These are phyloP conservation scores for Acanthamoeba castellanii DNA, from an alignment of 208 protist genomes.

Conservation along the genomic window DNA sequence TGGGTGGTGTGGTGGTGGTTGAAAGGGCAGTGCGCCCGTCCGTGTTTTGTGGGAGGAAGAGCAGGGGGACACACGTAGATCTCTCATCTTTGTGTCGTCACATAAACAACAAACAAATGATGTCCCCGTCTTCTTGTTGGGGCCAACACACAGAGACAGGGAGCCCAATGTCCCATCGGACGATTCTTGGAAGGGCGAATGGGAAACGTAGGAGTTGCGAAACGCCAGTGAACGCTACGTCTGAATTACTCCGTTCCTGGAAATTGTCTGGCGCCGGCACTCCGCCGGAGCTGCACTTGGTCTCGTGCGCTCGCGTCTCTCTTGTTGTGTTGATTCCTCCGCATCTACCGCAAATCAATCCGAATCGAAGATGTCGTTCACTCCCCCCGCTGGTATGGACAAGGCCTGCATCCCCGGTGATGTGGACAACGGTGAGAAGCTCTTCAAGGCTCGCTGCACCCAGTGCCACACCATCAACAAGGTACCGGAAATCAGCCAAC, in stretches of 20 bases:
- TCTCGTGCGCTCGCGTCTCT: background rate
- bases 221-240: background rate
- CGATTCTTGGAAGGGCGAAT: background rate
- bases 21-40: slow-evolving; percentile 11
- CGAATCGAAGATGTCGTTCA: slow-evolving; percentile 6
- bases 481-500: slow-evolving; percentile 32
- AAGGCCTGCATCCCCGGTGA: slow-evolving; percentile 86
- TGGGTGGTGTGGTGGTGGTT: background rate
- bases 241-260: slow-evolving; percentile 2
- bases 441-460: slow-evolving; percentile 95
- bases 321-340: background rate
- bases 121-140: too few relatives aligned
- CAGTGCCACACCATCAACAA: slow-evolving; percentile 94
- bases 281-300: background rate
- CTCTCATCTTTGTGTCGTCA: too few relatives aligned
- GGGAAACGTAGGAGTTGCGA: background rate
- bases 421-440: slow-evolving; percentile 92
- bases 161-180: background rate
- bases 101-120: too few relatives aligned
- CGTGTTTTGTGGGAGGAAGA: too few relatives aligned
- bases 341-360: background rate
- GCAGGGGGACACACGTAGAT: too few relatives aligned
- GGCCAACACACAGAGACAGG: too few relatives aligned
- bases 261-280: background rate
- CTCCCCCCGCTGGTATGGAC: slow-evolving; percentile 66